These are phyloP conservation scores for Bipolaris victoriae DNA, from an alignment of 2,329 filamentous ascomycete genomes.

Conservation along the genomic window DNA sequence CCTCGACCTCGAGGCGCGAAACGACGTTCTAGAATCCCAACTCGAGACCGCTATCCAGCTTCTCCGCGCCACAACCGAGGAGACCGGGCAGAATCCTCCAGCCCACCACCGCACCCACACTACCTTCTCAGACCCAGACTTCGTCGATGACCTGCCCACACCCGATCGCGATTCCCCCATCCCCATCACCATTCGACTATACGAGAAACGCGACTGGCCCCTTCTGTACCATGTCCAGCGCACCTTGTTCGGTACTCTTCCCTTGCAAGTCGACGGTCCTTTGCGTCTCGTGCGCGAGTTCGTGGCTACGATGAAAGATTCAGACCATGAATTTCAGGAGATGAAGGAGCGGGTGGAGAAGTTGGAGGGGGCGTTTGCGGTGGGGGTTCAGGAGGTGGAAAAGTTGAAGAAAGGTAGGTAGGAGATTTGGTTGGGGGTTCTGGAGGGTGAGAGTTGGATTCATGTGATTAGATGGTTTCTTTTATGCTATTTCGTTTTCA, in stretches of 20 bases:
- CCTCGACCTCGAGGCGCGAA: no score
- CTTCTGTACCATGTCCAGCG: constrained; percentile 16
- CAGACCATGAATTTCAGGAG: constrained; percentile 5
- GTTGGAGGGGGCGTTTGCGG: not conserved
- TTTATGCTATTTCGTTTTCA: not conserved
- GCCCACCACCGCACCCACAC: not conserved
- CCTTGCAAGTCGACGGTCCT: constrained; percentile 22
- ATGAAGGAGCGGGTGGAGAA: not conserved
- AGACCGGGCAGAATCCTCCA: no score
- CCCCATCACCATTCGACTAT: constrained; percentile 17
- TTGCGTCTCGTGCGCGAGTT: constrained; percentile 8
- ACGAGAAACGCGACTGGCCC: constrained; percentile 7
- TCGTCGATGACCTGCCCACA: not conserved
- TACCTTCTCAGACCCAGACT: not conserved
- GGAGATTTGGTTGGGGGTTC: no score
- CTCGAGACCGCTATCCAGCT: not conserved
- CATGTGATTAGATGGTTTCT: not conserved
- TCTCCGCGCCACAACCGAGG: not conserved
- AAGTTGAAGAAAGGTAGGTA: not conserved
- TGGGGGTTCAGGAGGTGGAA: constrained; percentile 2
- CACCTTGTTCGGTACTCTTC: constrained; percentile 8
- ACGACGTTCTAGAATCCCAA: no score
- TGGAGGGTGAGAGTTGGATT: not conserved
- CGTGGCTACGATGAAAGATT: constrained; percentile 7
- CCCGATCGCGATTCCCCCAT: constrained; percentile 11